A percentile compares a stretch with the other conserved stretches of the same genome.
phyloP scores from a whole-genome alignment of 2,329 filamentous ascomycete genomes.

The Gnomoniopsis sp. region DNA sequence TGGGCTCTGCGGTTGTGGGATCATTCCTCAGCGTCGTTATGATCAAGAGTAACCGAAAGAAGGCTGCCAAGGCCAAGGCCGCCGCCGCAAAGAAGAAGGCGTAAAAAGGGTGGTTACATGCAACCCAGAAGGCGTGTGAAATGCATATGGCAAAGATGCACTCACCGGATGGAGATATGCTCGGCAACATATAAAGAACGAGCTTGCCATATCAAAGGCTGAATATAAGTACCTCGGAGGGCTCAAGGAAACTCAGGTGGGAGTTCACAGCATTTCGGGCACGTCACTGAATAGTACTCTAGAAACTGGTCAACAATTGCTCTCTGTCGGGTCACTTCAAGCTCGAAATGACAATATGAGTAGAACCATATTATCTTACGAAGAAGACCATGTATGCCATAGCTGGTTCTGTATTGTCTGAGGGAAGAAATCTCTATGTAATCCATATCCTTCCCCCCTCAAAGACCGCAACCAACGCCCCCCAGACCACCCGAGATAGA shows the following conservation, averaged over 20 bases:
- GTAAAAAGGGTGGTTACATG: slow-evolving; percentile 34
- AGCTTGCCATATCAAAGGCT: neutral
- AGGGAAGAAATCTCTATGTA: slow-evolving; percentile 17
- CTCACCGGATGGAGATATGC: neutral
- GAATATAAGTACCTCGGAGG: neutral
- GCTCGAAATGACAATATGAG: neutral
- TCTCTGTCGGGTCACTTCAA: neutral
- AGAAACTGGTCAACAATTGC: no score
- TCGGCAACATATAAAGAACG: neutral
- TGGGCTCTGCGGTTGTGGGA: slow-evolving; percentile 89
- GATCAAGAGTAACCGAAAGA: slow-evolving; percentile 98
- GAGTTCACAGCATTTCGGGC: neutral
- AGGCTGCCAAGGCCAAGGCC: slow-evolving; percentile 87
- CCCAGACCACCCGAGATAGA: slow-evolving; percentile 10
- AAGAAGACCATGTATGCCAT: neutral
- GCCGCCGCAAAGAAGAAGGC: slow-evolving; percentile 83
- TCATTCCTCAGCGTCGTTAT: slow-evolving; percentile 96
- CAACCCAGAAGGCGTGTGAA: neutral
- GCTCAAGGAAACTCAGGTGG: neutral
- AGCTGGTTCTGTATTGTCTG: slow-evolving; percentile 9
- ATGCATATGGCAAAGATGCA: neutral
- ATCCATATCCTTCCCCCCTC: slow-evolving; percentile 13
- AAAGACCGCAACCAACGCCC: slow-evolving; percentile 10
- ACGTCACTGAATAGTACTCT: no score
- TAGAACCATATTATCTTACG: neutral